Conservation (phyloP, 768 basidiomycete genomes). For the Termitomyces sp. region DNA sequence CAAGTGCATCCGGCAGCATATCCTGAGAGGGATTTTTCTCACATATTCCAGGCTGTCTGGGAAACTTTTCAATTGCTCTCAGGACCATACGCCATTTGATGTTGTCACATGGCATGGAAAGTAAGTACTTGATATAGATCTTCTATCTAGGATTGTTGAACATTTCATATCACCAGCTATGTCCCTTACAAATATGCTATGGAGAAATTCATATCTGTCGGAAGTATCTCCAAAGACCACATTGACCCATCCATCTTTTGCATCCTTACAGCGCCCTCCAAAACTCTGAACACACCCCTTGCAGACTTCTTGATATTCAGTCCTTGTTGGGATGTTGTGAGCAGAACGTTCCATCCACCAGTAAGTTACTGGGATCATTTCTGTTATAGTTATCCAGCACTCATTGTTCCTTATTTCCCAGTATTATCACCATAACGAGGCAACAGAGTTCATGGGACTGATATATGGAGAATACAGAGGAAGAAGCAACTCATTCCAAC, state of each 20-base stretch:
- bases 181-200: slow-evolving; percentile 65
- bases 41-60: slow-evolving; percentile 43
- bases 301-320: slow-evolving; percentile 65
- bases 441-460: slow-evolving; percentile 63
- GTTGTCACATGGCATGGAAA: slow-evolving; percentile 72
- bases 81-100: slow-evolving; percentile 68
- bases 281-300: slow-evolving; percentile 52
- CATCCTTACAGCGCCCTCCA: slow-evolving; percentile 63
- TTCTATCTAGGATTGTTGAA: neutral
- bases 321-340: slow-evolving; percentile 61
- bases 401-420: slow-evolving; percentile 12
- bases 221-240: slow-evolving; percentile 64
- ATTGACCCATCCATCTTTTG: slow-evolving; percentile 70
- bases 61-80: slow-evolving; percentile 46
- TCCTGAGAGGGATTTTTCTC: neutral
- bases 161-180: slow-evolving; percentile 36
- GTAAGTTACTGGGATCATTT: slow-evolving; percentile 23
- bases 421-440: slow-evolving; percentile 64
- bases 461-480: slow-evolving; percentile 63
- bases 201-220: slow-evolving; percentile 61
- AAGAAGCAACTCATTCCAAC: slow-evolving; percentile 57
- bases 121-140: slow-evolving; percentile 28
- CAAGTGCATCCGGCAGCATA: slow-evolving; percentile 29
- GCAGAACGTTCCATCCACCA: slow-evolving; percentile 56
- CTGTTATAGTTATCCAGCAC: neutral